A percentile compares a stretch with the other conserved stretches of the same genome.
Evolutionary conservation across 2,329 filamentous ascomycete species (phyloP).

Genomic region (Pestalotiopsis sp.): DNA sequence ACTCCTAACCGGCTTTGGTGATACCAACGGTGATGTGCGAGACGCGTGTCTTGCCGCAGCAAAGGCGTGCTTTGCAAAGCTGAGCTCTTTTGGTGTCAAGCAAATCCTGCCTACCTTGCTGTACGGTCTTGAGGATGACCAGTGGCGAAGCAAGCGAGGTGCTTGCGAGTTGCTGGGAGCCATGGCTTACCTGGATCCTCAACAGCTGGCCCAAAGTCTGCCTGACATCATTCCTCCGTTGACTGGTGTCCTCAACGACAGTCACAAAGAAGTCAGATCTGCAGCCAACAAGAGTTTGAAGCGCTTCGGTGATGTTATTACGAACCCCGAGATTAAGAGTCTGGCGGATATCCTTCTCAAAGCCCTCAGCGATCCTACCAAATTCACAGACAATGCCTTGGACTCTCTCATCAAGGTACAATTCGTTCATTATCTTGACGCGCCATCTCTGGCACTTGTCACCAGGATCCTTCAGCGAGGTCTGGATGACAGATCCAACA

Average conservation of each 20-base stretch:
- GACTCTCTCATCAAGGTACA: constrained; percentile 97
- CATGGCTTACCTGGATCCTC: constrained; percentile 97
- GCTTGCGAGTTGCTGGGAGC: constrained; percentile 95
- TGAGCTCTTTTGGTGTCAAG: constrained; percentile 96
- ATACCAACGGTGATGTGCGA: constrained; percentile 84
- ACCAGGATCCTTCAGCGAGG: constrained; percentile 95
- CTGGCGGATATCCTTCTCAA: constrained; percentile 91
- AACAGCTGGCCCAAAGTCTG: constrained; percentile 88
- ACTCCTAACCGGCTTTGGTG: constrained; percentile 85
- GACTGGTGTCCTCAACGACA: constrained; percentile 93
- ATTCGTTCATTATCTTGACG: constrained; percentile 97
- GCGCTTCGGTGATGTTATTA: constrained; percentile 97
- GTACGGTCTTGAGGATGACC: constrained; percentile 88
- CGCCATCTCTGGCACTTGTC: constrained; percentile 90
- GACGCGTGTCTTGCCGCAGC: constrained; percentile 91
- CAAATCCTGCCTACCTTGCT: constrained; percentile 89
- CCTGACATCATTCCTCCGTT: constrained; percentile 97
- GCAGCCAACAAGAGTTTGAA: constrained; percentile 96
- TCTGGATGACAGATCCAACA: constrained; percentile 85
- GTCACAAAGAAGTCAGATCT: constrained; percentile 92
- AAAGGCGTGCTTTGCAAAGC: constrained; percentile 88
- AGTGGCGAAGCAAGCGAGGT: constrained; percentile 98
- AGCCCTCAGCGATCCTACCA: constrained; percentile 95
- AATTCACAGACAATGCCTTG: constrained; percentile 92
- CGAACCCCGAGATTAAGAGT: constrained; percentile 93